These are phyloP conservation scores for Hypomontagnella monticulosa DNA, from an alignment of 495 filamentous ascomycete species.

Conservation along the genomic window DNA sequence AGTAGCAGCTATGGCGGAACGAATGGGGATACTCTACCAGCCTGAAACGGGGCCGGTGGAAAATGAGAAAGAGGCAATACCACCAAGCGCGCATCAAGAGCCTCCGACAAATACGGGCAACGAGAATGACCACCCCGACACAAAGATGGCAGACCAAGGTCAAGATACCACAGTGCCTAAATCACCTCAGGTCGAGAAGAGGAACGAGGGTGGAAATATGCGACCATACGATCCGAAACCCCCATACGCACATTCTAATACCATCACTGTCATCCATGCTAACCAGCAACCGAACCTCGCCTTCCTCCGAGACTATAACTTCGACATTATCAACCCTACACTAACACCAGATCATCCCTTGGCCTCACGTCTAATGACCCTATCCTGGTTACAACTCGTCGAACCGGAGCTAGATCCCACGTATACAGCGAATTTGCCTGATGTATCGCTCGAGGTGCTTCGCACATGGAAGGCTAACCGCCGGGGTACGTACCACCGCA, in stretches of 20 bases:
- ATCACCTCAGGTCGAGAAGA: conserved; percentile 16
- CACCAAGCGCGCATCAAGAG: conserved; percentile 9
- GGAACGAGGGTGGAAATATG: conserved; percentile 35
- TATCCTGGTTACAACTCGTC: conserved; percentile 91
- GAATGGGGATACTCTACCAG: conserved; percentile 82
- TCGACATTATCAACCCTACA: conserved; percentile 72
- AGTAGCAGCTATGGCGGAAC: conserved; percentile 87
- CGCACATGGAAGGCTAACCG: conserved; percentile 77
- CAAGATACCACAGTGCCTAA: conserved; percentile 17
- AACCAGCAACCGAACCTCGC: conserved; percentile 89
- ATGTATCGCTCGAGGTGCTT: conserved; percentile 63
- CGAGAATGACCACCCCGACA: not conserved
- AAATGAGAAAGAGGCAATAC: conserved; percentile 43
- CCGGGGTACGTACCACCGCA: conserved; percentile 82
- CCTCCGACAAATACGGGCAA: not conserved
- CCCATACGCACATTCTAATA: conserved; percentile 72
- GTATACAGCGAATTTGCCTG: conserved; percentile 68
- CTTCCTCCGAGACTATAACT: conserved; percentile 86
- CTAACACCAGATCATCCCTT: conserved; percentile 74
- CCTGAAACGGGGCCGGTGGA: conserved; percentile 51
- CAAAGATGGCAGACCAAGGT: conserved; percentile 9
- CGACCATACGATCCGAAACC: conserved; percentile 48
- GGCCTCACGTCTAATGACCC: conserved; percentile 77
- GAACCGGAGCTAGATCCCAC: conserved; percentile 75
- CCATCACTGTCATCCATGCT: conserved; percentile 86